Base-by-base conservation (phyloP, 169 alveolate genomes). In the Eimeria maxima region DNA sequence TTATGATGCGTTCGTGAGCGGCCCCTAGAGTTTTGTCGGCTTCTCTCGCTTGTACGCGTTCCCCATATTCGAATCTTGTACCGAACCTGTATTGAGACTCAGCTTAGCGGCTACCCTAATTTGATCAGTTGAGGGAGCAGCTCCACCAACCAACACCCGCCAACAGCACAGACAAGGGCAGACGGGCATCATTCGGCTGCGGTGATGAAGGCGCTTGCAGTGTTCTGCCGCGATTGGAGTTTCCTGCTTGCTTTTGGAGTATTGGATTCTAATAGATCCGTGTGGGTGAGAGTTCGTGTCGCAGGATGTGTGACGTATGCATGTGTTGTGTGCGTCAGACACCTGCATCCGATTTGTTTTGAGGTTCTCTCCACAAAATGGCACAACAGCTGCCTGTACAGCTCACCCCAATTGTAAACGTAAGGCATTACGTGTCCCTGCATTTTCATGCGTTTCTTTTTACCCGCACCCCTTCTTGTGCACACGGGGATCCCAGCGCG, bases 301-400 rank as follows among this genome's bases (percentile, higher is more conserved):
- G 53, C 83, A 73, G 29, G 53, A 16, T 38, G 83, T 16, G 55
- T 42, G 83, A 53, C 27, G 13, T 38, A 38, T 78, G 88, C 42
- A 24, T 42, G 88, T 47, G 57, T 4, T 42, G 24, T 14, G 27
- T 27, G 88, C 88, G 45, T 63, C 69, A n/a, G 44, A 44, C n/a
- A 45, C 38, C 50, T 69, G 80, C 80, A 69, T 78, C 67, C 2
- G 65, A 13, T 78, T 78, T 42, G 88, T 78, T 78, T 76, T 42
- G 83, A 73, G 83, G 55, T 14, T 38, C 50, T 42, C 4, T 73
- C 29, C 44, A 13, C 88, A 50, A 78, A 44, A 95, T 95, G 97
- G 97, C 97, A 95, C 95, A 89, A 81, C 97, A 95, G 69, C 88
- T 89, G 93, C 97, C 97, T 22, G 67, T 95, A 27, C 94, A 95